Conservation (phyloP, 306 rosid genomes). For the Cercis canadensis region DNA sequence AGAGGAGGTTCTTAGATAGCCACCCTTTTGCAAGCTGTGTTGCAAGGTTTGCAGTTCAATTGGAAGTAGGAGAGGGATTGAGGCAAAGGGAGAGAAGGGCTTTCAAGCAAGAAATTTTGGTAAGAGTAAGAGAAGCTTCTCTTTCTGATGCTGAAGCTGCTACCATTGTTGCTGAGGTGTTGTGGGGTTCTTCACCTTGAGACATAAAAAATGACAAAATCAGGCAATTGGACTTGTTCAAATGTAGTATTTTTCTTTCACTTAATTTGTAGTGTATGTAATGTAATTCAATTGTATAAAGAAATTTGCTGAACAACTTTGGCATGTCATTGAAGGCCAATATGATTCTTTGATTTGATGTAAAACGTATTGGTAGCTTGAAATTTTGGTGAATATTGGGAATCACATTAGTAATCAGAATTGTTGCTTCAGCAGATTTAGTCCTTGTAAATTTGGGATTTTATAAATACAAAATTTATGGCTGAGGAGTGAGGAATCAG, state of each 20-base stretch:
- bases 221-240: not conserved
- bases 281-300: conserved; percentile 14
- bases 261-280: not conserved
- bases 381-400: conserved; percentile 6
- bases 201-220: not conserved
- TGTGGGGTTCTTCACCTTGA: conserved; percentile 84
- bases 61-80: conserved; percentile 94
- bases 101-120: conserved; percentile 67
- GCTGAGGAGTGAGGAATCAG: not conserved
- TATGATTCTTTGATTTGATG: not conserved
- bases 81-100: conserved; percentile 88
- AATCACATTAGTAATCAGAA: not conserved
- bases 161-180: conserved; percentile 81
- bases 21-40: conserved; percentile 80
- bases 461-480: too few species aligned
- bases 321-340: not conserved
- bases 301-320: conserved; percentile 21
- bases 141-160: conserved; percentile 86
- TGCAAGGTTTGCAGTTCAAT: conserved; percentile 82
- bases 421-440: too few species aligned
- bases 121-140: conserved; percentile 65
- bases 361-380: not conserved
- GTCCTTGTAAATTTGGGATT: too few species aligned
- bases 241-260: too few species aligned
- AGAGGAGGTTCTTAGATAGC: conserved; percentile 47